phyloP scores from a whole-genome alignment of 768 basidiomycete genomes.

The Phaeotremella fagi region DNA sequence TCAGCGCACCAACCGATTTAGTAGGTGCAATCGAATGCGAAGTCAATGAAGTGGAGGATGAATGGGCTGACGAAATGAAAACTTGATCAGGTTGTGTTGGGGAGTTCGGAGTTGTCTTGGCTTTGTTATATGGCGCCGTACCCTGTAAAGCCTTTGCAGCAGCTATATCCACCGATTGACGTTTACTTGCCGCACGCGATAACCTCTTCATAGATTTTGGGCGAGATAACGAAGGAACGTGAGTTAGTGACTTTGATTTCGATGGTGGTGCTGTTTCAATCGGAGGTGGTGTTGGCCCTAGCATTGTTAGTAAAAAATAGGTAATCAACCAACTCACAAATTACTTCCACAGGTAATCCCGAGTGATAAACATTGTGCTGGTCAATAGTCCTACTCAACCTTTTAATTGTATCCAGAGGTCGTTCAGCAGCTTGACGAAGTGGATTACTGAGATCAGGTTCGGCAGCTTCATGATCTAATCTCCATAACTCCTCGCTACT shows the following conservation, averaged over 20 bases:
- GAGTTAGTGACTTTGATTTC: constrained; percentile 28
- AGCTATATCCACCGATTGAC: constrained; percentile 5
- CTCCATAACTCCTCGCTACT: constrained; percentile 38
- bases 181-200: background rate
- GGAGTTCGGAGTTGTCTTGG: constrained; percentile 15
- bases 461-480: constrained; percentile 16
- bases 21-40: constrained; percentile 14
- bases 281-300: constrained; percentile 38
- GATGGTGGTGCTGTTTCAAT: constrained; percentile 12
- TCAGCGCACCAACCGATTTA: constrained; percentile 10
- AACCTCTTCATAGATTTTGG: constrained; percentile 1
- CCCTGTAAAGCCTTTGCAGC: background rate
- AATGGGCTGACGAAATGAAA: constrained; percentile 29
- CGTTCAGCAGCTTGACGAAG: constrained; percentile 34
- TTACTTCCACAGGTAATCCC: constrained; percentile 34
- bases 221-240: constrained; percentile 18
- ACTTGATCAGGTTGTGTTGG: constrained; percentile 4
- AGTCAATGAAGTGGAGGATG: constrained; percentile 27
- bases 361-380: constrained; percentile 1
- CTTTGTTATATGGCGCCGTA: background rate
- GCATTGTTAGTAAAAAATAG: background rate
- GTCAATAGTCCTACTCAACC: constrained; percentile 30
- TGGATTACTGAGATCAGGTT: constrained; percentile 45
- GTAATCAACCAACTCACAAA: constrained; percentile 27
- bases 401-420: constrained; percentile 42